Percentiles rank a stretch among this genome's conserved stretches.
phyloP scores from a whole-genome alignment of 2,329 filamentous ascomycete species.

The Fusarium albosuccineum region DNA sequence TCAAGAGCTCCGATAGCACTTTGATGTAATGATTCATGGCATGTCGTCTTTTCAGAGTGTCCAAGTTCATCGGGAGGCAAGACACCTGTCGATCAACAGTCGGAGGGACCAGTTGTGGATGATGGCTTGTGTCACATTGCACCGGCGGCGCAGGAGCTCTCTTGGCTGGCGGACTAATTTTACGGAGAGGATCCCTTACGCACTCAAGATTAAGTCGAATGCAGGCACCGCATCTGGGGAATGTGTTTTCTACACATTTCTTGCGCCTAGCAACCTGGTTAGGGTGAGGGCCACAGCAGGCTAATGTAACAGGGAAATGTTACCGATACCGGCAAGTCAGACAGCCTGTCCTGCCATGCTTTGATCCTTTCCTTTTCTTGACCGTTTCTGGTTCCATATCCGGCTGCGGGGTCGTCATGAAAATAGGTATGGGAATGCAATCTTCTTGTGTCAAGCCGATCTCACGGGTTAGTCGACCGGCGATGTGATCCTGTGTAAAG shows the following conservation, averaged over 20 bases:
- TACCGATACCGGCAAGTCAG: background rate
- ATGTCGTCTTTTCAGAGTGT: background rate
- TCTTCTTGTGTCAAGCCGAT: conserved; percentile 18
- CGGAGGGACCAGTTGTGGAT: background rate
- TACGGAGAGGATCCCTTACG: background rate
- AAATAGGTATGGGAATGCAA: too few species aligned
- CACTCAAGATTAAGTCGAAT: background rate
- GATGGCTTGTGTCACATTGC: background rate
- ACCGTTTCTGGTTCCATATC: background rate
- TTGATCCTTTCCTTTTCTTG: background rate
- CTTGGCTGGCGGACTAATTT: background rate
- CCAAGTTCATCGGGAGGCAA: background rate
- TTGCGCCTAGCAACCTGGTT: background rate
- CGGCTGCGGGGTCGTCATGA: background rate
- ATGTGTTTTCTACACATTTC: conserved; percentile 1
- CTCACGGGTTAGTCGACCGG: conserved; percentile 24
- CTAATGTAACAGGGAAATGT: too few species aligned
- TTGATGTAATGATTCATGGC: conserved; percentile 1
- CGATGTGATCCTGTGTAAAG: conserved; percentile 26
- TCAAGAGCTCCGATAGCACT: background rate
- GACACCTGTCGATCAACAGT: background rate
- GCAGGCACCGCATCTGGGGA: background rate
- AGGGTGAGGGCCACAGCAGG: background rate
- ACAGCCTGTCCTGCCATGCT: conserved; percentile 5
- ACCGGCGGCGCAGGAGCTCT: background rate